Evolutionary conservation across 371 early-diverging fungal species (phyloP), one percentile per base, ranked within the genome.

Genomic region (Blastocladiella emersonii): DNA sequence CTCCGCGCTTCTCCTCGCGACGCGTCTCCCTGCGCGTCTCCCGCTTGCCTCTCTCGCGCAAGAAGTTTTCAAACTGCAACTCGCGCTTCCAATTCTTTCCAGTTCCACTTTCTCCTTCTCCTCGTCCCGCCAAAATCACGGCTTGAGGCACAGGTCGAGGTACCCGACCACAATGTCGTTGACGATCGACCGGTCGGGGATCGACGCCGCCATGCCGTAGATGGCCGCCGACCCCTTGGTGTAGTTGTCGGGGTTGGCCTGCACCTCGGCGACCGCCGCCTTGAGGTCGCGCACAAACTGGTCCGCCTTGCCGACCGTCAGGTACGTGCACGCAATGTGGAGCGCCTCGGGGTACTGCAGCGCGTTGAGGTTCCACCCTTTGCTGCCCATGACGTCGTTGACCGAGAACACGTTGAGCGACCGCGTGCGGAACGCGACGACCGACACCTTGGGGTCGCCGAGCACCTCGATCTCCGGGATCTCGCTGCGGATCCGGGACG

Each of bases 271-370:
- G 23, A 93, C 87, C 1, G 85, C 85, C 35, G 84, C 88, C 61
- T 75, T 75, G 36, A 96, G 64, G 73, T 96, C 97, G n/a, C 65
- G 66, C 27, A 93, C 70, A 65, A 96, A 87, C 56, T 83, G 71
- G 3, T 87, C 85, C 1, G 83, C 88, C 39, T 80, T 81, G 3
- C 77, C 74, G 6, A 85, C 86, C 2, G 73, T 76, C 32, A 85
- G 81, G 41, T 88, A 73, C 0, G 97, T 96, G 71, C 88, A 89
- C 7, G 92, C 90, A 61, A 93, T 85, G 67, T 96, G 97, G 30
- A 96, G 79, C 5, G 91, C 89, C 15, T 89, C 70, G 13, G 97
- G 97, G 69, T 81, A 84, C 70, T 96, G 97, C 25, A 95, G 78
- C 2, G 91, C 82, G 63, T 86, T 92, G 41, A 96, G 70, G 64